Evolutionary conservation across 352 stramenopile genomes (phyloP).

Genomic region (Pythium brassicae): DNA sequence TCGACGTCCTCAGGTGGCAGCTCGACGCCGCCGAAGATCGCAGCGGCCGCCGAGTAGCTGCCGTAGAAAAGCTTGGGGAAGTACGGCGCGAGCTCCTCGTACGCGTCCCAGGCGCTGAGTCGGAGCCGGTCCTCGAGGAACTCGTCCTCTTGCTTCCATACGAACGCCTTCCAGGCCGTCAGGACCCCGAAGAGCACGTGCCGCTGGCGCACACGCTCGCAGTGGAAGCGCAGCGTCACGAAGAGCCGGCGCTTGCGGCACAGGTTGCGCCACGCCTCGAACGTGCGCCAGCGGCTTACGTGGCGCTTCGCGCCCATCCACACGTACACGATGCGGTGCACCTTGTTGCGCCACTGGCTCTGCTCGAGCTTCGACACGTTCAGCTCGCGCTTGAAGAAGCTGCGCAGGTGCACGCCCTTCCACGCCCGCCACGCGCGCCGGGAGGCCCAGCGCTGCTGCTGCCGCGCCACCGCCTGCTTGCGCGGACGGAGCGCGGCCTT

Average conservation of each 20-base stretch:
- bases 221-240: constrained; percentile 40
- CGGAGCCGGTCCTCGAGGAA: constrained; percentile 54
- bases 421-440: constrained; percentile 34
- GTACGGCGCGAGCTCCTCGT: constrained; percentile 46
- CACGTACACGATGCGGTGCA: constrained; percentile 44
- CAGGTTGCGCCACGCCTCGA: constrained; percentile 45
- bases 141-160: constrained; percentile 54
- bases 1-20: background rate
- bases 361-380: constrained; percentile 43
- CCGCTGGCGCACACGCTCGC: constrained; percentile 22
- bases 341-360: constrained; percentile 35
- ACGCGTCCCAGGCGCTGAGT: constrained; percentile 56
- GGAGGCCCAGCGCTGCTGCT: constrained; percentile 16
- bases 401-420: constrained; percentile 49
- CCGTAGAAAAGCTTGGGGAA: constrained; percentile 69
- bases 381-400: constrained; percentile 53
- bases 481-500: constrained; percentile 40
- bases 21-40: constrained; percentile 51
- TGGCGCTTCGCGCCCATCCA: constrained; percentile 35
- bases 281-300: constrained; percentile 29
- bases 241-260: constrained; percentile 47
- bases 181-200: constrained; percentile 52
- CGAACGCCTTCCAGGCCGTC: constrained; percentile 51
- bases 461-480: constrained; percentile 19
- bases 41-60: constrained; percentile 43